Evolutionary conservation across 1,139 yeast species (phyloP), one percentile per base, ranked within the genome.

Genomic region (Taiozyma sp.): DNA sequence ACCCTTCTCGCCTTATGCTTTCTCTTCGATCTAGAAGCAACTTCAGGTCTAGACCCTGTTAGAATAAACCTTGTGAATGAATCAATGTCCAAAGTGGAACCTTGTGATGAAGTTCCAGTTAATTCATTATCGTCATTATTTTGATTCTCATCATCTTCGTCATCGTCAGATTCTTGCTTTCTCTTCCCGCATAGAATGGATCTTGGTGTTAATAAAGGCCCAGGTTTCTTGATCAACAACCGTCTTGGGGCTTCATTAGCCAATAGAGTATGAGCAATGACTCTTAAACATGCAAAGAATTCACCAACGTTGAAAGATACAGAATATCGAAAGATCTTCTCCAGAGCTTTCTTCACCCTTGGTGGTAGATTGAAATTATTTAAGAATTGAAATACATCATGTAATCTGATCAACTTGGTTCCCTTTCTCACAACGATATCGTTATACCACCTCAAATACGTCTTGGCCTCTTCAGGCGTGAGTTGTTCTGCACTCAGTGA

Each of bases 391-490:
- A 81, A 85, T 8, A 86, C 86, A 60, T 86, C 93, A 2, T 68
- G 69, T 59, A 86, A 68, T 13, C 79, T 70, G 21, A 85, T 79
- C 35, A 86, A 70, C 56, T 83, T 73, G 42, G 78, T 71, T 56
- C 77, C 78, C 44, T 74, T 72, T 47, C 88, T 74, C 14, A 83
- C 76, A 44, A 82, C 73, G 16, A 86, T 81, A 60, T 83, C 85
- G 59, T 83, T 81, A 62, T 85, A 86, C 95, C 95, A 86, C 59
- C 93, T 69, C 64, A 85, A 73, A 65, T 86, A 86, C 0, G 93
- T 85, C 59, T 81, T 81, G 3, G 82, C 77, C 60, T 86, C 95
- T 53, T 80, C 81, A 16, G 73, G 70, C 0, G 88, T 75, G 43
- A 86, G 70, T 48, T 85, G 87, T 48, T 77, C 80, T 1, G 81